Base-by-base conservation (phyloP, 176 grass and related monocot genomes). In the Puccinellia tenuiflora region DNA sequence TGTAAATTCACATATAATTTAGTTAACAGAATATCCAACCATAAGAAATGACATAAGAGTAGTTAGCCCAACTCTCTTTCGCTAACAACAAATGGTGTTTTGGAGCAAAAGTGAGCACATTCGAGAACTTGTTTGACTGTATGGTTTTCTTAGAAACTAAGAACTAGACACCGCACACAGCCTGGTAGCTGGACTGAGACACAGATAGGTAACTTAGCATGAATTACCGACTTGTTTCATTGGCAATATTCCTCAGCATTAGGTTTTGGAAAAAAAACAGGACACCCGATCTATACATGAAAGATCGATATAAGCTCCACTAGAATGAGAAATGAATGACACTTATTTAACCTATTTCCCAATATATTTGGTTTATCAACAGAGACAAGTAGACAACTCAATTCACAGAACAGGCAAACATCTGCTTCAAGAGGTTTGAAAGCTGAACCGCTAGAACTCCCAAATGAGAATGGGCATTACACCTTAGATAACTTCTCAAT, bases 1-100 rank as follows among this genome's bases (percentile, higher is more conserved):
- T 48, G 20, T 60, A n/a, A n/a, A n/a, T n/a, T n/a, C n/a, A 24
- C 15, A 37, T 63, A 42, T 15, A 28, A 52, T 43, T 79, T 9
- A 74, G 59, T 55, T 61, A 31, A 22, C 25, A 45, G 56, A 74
- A 86, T 7, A 81, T 80, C 46, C 59, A 86, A 54, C 24, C 24
- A 67, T 29, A 66, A 16, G 57, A 17, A 84, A 78, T 39, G 39
- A 1, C 8, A 51, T 24, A 40, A 65, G 71, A 51, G 13, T 9
- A 74, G 63, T 65, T 13, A 4, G 47, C 37, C n/a, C 33, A 50
- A 69, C 47, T 79, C 18, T 52, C 17, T 76, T 68, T 25, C 24
- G 20, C 29, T 62, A 15, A 60, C n/a, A 60, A 40, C 11, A 68
- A 69, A 40, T 40, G 39, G 7, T 40, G 39, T 40, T 73, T 66